Conservation (phyloP, 2,329 filamentous ascomycete genomes). For the Trichoderma atrobrunneum region DNA sequence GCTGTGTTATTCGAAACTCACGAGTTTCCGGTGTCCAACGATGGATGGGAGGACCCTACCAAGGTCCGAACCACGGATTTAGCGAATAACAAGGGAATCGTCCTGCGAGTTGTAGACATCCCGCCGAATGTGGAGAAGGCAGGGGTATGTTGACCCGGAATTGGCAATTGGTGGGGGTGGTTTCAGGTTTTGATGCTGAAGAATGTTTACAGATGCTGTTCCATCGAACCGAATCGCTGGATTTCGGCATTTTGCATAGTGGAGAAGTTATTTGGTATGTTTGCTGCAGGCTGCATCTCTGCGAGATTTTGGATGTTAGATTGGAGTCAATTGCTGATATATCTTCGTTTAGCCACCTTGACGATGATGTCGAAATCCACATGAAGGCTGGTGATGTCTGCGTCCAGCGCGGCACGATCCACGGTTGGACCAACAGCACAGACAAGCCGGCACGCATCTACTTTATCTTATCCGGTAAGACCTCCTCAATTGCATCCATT, state of each 20-base stretch:
- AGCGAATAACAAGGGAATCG: constrained; percentile 23
- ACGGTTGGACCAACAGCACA: constrained; percentile 24
- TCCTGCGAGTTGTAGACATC: constrained; percentile 24
- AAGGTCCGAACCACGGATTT: constrained; percentile 21
- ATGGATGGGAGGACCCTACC: constrained; percentile 24
- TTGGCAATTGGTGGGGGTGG: background rate
- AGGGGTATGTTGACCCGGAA: background rate
- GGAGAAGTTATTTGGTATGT: constrained; percentile 25
- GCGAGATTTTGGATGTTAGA: no score
- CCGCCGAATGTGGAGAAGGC: constrained; percentile 21
- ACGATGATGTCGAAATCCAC: constrained; percentile 23
- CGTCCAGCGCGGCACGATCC: constrained; percentile 26
- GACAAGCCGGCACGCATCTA: constrained; percentile 23
- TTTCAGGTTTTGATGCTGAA: background rate
- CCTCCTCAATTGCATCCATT: constrained; percentile 24
- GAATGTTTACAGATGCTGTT: constrained; percentile 20
- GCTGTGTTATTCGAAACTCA: constrained; percentile 26
- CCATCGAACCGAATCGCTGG: constrained; percentile 26
- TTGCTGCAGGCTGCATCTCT: constrained; percentile 8
- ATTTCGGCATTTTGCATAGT: constrained; percentile 24
- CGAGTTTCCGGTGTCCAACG: constrained; percentile 24
- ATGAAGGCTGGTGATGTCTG: constrained; percentile 25
- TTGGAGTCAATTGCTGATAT: background rate
- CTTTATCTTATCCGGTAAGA: constrained; percentile 23
- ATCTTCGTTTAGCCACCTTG: constrained; percentile 19